phyloP scores from a whole-genome alignment of 2,329 filamentous ascomycete species.

The Sporothrix pseudoabietina region DNA sequence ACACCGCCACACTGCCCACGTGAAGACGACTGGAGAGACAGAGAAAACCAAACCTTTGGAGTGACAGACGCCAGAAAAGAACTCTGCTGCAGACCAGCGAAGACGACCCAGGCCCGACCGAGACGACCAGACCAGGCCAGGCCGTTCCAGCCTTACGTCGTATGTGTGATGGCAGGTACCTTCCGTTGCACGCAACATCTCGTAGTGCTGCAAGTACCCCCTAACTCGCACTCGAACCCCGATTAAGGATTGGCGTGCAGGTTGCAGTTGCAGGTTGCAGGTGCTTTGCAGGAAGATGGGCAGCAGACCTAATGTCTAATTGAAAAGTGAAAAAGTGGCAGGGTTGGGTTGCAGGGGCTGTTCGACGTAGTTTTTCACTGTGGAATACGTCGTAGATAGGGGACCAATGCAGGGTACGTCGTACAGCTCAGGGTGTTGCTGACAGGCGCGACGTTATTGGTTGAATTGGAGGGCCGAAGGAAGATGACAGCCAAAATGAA shows the following conservation, averaged over 20 bases:
- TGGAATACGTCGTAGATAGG: background rate
- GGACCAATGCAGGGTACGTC: conserved; percentile 7
- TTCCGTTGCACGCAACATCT: too few relatives aligned
- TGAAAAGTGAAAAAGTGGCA: background rate
- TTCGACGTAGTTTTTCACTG: background rate
- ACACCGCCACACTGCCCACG: background rate
- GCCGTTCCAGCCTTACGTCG: conserved; percentile 4
- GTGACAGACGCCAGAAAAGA: background rate
- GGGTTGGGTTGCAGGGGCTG: background rate
- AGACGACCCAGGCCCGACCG: background rate
- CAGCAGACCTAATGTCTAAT: too few relatives aligned
- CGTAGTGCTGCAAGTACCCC: background rate
- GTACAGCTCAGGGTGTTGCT: background rate
- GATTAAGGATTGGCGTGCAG: background rate
- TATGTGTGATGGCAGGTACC: background rate
- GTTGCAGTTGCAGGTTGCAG: too few relatives aligned
- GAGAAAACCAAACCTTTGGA: background rate
- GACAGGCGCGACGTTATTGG: conserved; percentile 1
- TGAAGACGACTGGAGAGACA: background rate
- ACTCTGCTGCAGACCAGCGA: background rate
- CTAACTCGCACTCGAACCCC: background rate
- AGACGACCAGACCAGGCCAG: background rate
- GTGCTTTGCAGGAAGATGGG: background rate
- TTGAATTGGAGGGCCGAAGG: background rate
- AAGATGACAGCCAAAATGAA: background rate